Evolutionary conservation across 768 basidiomycete species (phyloP).

Genomic region (Wakefieldia striispora): DNA sequence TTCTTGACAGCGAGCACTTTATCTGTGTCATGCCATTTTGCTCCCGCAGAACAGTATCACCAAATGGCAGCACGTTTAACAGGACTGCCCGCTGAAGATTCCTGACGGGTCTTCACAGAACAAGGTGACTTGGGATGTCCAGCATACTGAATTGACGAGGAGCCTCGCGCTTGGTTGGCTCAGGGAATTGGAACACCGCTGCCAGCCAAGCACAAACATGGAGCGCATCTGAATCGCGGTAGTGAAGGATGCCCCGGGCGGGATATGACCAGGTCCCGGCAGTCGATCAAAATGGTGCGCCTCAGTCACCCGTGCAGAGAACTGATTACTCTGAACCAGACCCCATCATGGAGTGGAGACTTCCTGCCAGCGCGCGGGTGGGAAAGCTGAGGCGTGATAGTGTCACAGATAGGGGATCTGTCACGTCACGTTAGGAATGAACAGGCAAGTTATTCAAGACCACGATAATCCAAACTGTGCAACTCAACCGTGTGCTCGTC

Average conservation of each 20-base stretch:
- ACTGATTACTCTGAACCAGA: background rate
- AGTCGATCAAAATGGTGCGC: constrained; percentile 10
- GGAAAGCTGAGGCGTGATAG: constrained; percentile 18
- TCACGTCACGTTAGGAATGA: constrained; percentile 24
- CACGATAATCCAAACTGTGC: constrained; percentile 24
- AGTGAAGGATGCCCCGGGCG: background rate
- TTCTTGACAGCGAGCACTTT: constrained; percentile 9
- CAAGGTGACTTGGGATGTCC: constrained; percentile 5
- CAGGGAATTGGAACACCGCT: constrained; percentile 16
- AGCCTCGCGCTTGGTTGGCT: no score
- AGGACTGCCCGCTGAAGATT: background rate
- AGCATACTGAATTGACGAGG: background rate
- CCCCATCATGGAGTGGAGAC: no score
- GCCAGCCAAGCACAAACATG: constrained; percentile 1
- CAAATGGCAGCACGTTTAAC: background rate
- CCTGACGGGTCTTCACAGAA: background rate
- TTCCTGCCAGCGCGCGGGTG: constrained; percentile 2
- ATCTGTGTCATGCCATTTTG: constrained; percentile 11
- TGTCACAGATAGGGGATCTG: constrained; percentile 28
- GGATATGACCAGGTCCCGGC: background rate
- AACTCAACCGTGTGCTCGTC: constrained; percentile 29
- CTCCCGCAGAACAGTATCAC: constrained; percentile 8
- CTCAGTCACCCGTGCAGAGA: background rate
- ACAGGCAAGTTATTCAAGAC: constrained; percentile 33
- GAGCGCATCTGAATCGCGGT: background rate